Conservation (phyloP, 2,329 filamentous ascomycete genomes). For the Verticillium nubilum region DNA sequence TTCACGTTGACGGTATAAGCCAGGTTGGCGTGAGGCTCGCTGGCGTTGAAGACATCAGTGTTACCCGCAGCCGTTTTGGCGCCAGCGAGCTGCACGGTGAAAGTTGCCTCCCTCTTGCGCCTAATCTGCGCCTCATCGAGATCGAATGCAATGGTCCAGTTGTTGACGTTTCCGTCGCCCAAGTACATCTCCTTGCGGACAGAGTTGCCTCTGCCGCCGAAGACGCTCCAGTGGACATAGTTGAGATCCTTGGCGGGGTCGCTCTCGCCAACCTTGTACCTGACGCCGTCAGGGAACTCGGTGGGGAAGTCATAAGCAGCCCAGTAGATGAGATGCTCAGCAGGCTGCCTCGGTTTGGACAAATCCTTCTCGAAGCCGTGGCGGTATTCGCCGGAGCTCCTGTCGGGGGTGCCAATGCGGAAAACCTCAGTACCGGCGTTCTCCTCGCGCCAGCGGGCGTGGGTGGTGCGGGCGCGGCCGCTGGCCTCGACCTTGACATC, state of each 20-base stretch:
- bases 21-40: constrained; percentile 44
- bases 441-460: constrained; percentile 47
- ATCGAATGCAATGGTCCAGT: constrained; percentile 50
- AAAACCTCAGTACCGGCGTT: constrained; percentile 53
- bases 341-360: constrained; percentile 39
- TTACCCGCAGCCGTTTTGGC: constrained; percentile 58
- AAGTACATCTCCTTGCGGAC: constrained; percentile 31
- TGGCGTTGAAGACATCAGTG: constrained; percentile 49
- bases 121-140: constrained; percentile 30
- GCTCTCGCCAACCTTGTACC: constrained; percentile 46
- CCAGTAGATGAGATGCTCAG: constrained; percentile 54
- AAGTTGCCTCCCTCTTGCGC: constrained; percentile 41
- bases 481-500: constrained; percentile 33
- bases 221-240: constrained; percentile 58
- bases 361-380: constrained; percentile 44
- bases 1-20: constrained; percentile 33
- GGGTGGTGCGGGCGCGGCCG: constrained; percentile 25
- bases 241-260: constrained; percentile 44
- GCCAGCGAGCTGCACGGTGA: constrained; percentile 58
- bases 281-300: constrained; percentile 51
- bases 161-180: constrained; percentile 40
- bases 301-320: constrained; percentile 48
- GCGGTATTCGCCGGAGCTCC: constrained; percentile 50
- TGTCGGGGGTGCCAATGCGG: constrained; percentile 57
- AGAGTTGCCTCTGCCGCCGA: constrained; percentile 45